Evolutionary conservation across 108 stramenopile species (phyloP), one percentile per base, ranked within the genome.

Genomic region (Cyclotella baltica): DNA sequence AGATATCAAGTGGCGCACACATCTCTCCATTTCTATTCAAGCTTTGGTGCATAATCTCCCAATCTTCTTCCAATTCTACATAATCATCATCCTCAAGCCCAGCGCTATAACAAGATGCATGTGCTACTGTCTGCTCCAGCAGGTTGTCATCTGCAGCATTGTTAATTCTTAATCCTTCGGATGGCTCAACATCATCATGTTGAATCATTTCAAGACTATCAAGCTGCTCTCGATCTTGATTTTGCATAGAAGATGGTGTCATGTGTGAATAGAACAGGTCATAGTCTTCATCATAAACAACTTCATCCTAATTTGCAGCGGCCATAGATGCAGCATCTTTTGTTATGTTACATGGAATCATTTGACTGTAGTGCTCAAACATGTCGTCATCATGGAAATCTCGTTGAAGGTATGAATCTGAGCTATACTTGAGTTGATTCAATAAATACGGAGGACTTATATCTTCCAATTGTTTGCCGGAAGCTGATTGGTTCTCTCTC

Each of bases 231-330:
- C 37, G 20, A 50, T 77, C 76, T 70, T 76, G 75, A 20, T 36
- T 76, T 16, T 48, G 57, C 57, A 76, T 67, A 16, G 75, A 76
- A n/a, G 67, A 37, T 10, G 76, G 76, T 31, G 76, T 69, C 76
- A 77, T 77, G 59, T 77, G 76, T 16, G 57, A 59, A 22, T 62
- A 36, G 47, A 40, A 50, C 33, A 35, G 43, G 23, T 77, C 76
- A 30, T 77, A 77, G 53, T 77, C 76, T 53, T 77, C 76, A 20
- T 70, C 62, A 30, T 69, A 77, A 4, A 0, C n/a, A 9, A 38
- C n/a, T 27, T 69, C 19, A 55, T 56, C 34, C 13, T 63, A 11
- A 10, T 68, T 68, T n/a, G n/a, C n/a, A 22, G 35, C 50, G 0
- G 0, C 8, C 9, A 35, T 34, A 43, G 64, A 52, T 9, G 40